phyloP scores from a whole-genome alignment of 176 grass and related monocot species.

The Zizania latifolia region DNA sequence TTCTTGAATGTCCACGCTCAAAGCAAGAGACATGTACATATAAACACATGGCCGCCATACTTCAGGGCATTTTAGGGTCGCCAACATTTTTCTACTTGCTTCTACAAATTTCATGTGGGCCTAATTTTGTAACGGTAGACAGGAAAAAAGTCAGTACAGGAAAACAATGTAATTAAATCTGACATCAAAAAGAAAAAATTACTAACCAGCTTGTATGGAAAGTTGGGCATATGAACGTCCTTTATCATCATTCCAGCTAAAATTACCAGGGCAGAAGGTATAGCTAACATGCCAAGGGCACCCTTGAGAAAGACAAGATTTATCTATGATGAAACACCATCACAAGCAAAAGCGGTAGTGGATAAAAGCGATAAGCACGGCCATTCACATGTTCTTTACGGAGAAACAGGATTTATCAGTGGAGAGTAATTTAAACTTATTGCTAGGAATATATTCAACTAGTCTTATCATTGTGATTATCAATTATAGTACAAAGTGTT shows the following conservation, averaged over 20 bases:
- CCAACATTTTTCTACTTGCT: slow-evolving; percentile 63
- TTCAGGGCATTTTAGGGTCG: slow-evolving; percentile 61
- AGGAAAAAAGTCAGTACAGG: background rate
- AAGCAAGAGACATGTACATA: slow-evolving; percentile 70
- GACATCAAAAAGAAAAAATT: background rate
- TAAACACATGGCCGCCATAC: slow-evolving; percentile 88
- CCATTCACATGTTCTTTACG: slow-evolving; percentile 4
- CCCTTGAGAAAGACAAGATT: slow-evolving; percentile 54
- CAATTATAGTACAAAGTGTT: background rate
- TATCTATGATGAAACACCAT: slow-evolving; percentile 28
- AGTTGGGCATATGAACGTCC: slow-evolving; percentile 45
- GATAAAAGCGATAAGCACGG: slow-evolving; percentile 13
- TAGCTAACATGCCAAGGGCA: slow-evolving; percentile 64
- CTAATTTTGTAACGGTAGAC: slow-evolving; percentile 32
- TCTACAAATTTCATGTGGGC: slow-evolving; percentile 62
- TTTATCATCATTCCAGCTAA: slow-evolving; percentile 71
- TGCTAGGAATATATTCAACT: background rate
- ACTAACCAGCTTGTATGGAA: slow-evolving; percentile 56
- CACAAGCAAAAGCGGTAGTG: background rate
- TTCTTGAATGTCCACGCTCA: slow-evolving; percentile 89
- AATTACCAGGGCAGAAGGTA: slow-evolving; percentile 56
- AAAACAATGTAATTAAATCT: slow-evolving; percentile 19
- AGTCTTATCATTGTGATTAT: background rate
- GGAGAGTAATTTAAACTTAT: background rate
- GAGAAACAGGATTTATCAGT: background rate